Conservation (phyloP, 139 green algal genomes). For the Tetradesmus obliquus region DNA sequence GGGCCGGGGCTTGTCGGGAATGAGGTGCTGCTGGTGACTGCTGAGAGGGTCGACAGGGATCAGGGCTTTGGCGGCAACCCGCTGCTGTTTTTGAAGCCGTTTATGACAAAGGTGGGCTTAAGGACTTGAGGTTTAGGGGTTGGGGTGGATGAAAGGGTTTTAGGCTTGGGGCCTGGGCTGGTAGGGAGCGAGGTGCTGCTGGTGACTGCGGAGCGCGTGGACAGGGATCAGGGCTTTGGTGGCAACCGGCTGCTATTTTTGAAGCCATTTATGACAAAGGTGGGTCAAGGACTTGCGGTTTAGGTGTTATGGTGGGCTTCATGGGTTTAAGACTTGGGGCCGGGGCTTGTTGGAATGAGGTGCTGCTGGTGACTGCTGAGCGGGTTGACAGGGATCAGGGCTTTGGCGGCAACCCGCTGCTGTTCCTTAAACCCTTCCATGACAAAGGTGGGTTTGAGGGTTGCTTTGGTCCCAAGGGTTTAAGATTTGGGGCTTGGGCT, state of each 20-base stretch:
- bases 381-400: background rate
- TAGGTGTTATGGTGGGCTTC: background rate
- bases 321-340: background rate
- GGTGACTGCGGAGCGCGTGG: background rate
- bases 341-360: slow-evolving; percentile 11
- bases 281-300: background rate
- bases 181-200: slow-evolving; percentile 14
- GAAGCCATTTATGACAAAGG: slow-evolving; percentile 39
- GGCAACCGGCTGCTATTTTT: slow-evolving; percentile 45
- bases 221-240: background rate
- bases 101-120: slow-evolving; percentile 14
- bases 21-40: slow-evolving; percentile 16
- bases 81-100: slow-evolving; percentile 44
- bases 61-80: slow-evolving; percentile 38
- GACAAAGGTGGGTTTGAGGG: background rate
- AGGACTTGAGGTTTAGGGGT: background rate
- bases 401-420: slow-evolving; percentile 41
- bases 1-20: background rate
- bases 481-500: slow-evolving; percentile 7
- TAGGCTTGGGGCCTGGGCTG: background rate
- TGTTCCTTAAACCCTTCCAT: slow-evolving; percentile 46
- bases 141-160: too few relatives aligned
- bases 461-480: background rate
- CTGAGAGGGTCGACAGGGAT: background rate
- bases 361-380: slow-evolving; percentile 1